Evolutionary conservation across 2,329 filamentous ascomycete species (phyloP), one percentile per base, ranked within the genome.

Genomic region (Claviceps lovelessii): DNA sequence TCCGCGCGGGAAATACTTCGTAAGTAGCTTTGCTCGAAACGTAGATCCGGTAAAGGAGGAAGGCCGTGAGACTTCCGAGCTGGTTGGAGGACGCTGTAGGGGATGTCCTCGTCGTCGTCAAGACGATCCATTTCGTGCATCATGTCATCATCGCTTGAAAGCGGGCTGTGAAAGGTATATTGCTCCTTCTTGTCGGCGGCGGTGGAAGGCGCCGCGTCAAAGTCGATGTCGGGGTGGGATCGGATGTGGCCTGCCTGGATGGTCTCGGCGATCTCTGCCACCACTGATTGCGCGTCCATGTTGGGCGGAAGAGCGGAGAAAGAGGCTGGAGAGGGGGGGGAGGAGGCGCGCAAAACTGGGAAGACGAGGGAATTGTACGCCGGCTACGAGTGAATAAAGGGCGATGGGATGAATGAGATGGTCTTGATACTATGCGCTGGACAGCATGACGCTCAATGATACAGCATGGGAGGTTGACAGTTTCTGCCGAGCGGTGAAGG

Each of bases 11-110:
- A 80, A 62, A 98, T 86, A 72, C 90, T 95, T 63, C 87, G 85
- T 54, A 98, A 79, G 70, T 98, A 98, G 76, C 90, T 96, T 78
- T 98, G 93, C 73, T 98, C 93, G 72, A 97, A 97, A 47, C 93
- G 82, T 61, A 98, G 75, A 72, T 98, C 93, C 4, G 90, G 90
- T 65, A 96, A 79, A 9, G 82, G 80, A 35, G 78, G 80, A 54
- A 84, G 72, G 45, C 71, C 68, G 41, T 70, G 68, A 49, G 65
- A 64, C 50, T 73, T 75, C 52, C 72, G 72, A 54, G 75, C 69
- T 49, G 81, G 75, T 47, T 75, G 74, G 52, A 90, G 69, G 5
- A 85, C 76, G 60, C 80, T 85, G 58, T 84, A 75, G 13, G 85
- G 85, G 28, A 88, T 82, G 54, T 88, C 84, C 54, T 88, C 85